phyloP scores from a whole-genome alignment of 2,329 filamentous ascomycete genomes.

The Zymoseptoria ardabiliae region DNA sequence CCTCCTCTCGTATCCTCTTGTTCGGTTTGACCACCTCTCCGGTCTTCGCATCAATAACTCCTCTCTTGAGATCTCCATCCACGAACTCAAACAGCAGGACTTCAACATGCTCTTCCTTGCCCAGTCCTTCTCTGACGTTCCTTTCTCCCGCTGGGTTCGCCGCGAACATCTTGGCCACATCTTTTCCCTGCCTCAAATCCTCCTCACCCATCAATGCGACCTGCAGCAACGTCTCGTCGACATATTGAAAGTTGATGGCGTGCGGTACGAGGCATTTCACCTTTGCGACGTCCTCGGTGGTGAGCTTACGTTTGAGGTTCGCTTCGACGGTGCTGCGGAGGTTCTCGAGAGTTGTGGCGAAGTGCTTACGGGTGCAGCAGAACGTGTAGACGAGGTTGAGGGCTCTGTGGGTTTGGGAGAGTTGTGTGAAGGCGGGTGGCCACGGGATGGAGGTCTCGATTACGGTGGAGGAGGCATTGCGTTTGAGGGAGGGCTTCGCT shows the following conservation, averaged over 20 bases:
- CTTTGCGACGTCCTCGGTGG: conserved; percentile 71
- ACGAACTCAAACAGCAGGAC: conserved; percentile 87
- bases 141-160: conserved; percentile 27
- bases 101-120: conserved; percentile 43
- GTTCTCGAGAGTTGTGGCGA: conserved; percentile 85
- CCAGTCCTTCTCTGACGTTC: conserved; percentile 29
- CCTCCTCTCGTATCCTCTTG: conserved; percentile 64
- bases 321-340: conserved; percentile 77
- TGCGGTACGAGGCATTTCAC: conserved; percentile 71
- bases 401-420: conserved; percentile 73
- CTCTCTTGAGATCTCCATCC: conserved; percentile 80
- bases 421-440: conserved; percentile 65
- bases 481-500: conserved; percentile 34
- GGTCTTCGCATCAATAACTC: conserved; percentile 64
- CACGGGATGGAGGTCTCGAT: conserved; percentile 55
- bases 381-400: conserved; percentile 93
- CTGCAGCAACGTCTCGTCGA: conserved; percentile 76
- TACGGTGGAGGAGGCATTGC: conserved; percentile 43
- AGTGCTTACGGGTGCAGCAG: conserved; percentile 83
- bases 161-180: conserved; percentile 46
- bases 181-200: conserved; percentile 54
- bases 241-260: conserved; percentile 75
- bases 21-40: conserved; percentile 63
- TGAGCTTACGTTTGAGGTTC: conserved; percentile 65
- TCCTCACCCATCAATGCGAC: conserved; percentile 68